phyloP scores from a whole-genome alignment of 768 basidiomycete genomes.

The Rhodosporidiobolus odoratus region DNA sequence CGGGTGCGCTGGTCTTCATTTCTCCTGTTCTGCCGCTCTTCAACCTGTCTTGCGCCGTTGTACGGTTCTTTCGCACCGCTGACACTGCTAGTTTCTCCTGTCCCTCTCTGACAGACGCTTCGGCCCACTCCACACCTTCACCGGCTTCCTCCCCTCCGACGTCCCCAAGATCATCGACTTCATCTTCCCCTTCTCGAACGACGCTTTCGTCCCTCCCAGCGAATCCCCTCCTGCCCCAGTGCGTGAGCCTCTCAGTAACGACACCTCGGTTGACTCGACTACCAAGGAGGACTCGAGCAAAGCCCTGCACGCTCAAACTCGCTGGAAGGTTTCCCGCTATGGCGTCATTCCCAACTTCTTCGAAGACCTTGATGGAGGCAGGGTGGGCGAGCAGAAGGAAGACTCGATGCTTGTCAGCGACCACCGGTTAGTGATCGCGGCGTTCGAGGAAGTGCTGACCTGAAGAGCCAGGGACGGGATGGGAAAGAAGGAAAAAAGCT shows the following conservation, averaged over 20 bases:
- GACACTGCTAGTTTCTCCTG: not conserved
- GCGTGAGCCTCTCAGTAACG: not conserved
- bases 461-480: not conserved
- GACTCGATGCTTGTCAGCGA: conserved; percentile 22
- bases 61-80: not conserved
- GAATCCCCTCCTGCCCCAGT: not conserved
- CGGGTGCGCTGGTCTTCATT: conserved; percentile 1
- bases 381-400: not conserved
- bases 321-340: conserved; percentile 26
- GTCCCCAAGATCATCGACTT: conserved; percentile 34
- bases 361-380: conserved; percentile 28
- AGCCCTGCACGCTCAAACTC: too few species aligned
- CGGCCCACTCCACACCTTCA: conserved; percentile 36
- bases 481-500: not conserved
- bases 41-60: not conserved
- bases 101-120: conserved; percentile 9
- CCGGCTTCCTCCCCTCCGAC: conserved; percentile 29
- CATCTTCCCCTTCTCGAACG: conserved; percentile 24
- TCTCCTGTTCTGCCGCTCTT: not conserved
- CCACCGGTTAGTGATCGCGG: conserved; percentile 26
- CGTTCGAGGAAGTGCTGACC: conserved; percentile 10
- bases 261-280: not conserved
- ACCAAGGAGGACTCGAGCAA: not conserved
- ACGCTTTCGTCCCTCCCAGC: conserved; percentile 8
- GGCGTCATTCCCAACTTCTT: conserved; percentile 36